These are phyloP conservation scores for Globisporangium apiculatum DNA, from an alignment of 352 stramenopile species.

Conservation along the genomic window DNA sequence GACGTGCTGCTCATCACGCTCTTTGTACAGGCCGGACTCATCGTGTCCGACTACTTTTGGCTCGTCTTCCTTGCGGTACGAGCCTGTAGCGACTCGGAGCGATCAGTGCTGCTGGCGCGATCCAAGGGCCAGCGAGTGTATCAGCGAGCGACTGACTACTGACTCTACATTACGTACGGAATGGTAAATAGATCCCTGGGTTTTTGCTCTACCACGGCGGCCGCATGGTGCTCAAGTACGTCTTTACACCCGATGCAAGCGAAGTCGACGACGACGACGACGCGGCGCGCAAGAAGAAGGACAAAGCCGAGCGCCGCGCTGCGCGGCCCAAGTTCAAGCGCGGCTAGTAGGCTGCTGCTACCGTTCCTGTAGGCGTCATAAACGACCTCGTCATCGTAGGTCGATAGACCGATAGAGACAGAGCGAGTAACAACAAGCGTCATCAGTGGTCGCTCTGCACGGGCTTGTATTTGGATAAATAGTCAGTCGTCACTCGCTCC, in stretches of 20 bases:
- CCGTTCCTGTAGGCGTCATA: too few relatives aligned
- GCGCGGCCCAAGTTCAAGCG: constrained; percentile 44
- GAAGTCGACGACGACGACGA: constrained; percentile 56
- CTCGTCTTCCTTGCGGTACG: constrained; percentile 67
- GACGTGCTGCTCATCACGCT: constrained; percentile 81
- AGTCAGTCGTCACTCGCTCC: background rate
- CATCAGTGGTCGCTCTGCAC: too few relatives aligned
- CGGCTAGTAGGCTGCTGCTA: constrained; percentile 17
- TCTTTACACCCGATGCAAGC: constrained; percentile 56
- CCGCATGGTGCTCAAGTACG: constrained; percentile 72
- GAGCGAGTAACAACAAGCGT: too few relatives aligned
- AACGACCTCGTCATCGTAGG: too few relatives aligned
- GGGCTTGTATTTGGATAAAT: constrained; percentile 3
- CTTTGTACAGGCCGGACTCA: constrained; percentile 63
- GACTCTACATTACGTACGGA: background rate
- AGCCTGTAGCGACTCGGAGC: background rate
- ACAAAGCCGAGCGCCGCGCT: constrained; percentile 68
- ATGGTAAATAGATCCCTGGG: constrained; percentile 43
- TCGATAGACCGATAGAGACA: background rate
- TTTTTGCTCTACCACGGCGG: constrained; percentile 79
- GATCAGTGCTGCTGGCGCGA: background rate
- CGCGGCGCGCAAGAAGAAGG: constrained; percentile 56
- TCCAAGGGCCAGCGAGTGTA: background rate
- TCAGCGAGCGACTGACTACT: background rate
- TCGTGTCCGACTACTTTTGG: constrained; percentile 87